Conservation (phyloP, 208 protist species). For the Acanthamoeba royreba region DNA sequence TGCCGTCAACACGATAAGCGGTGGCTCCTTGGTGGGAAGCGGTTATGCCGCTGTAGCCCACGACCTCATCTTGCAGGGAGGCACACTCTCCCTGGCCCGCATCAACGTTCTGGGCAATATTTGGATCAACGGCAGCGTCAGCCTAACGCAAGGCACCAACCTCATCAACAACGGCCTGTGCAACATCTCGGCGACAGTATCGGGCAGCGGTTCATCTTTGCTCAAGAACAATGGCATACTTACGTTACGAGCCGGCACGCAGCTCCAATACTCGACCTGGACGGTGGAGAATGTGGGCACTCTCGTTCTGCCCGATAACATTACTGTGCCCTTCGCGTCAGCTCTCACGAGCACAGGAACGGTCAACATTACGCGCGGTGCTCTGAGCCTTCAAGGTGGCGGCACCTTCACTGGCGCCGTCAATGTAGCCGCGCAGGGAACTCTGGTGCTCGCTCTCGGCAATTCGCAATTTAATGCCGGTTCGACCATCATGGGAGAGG, state of each 20-base stretch:
- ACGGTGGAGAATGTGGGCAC: not conserved
- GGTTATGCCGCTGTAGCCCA: not conserved
- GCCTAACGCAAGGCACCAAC: not conserved
- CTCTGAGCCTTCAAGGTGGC: not conserved
- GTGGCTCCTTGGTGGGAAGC: not conserved
- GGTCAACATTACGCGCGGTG: not conserved
- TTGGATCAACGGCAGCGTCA: not conserved
- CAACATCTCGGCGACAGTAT: not conserved
- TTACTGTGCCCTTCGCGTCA: not conserved
- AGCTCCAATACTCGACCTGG: not conserved
- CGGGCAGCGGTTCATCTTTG: not conserved
- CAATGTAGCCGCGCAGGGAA: not conserved
- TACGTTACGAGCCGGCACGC: not conserved
- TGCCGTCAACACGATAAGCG: not conserved
- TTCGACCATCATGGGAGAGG: not conserved
- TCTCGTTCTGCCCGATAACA: not conserved
- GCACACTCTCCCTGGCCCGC: not conserved
- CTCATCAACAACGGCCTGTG: not conserved
- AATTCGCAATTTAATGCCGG: not conserved
- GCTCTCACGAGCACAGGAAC: not conserved
- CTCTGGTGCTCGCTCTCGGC: not conserved
- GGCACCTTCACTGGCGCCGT: not conserved
- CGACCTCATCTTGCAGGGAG: not conserved
- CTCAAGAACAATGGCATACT: not conserved
- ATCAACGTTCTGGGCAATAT: not conserved